phyloP scores from a whole-genome alignment of 768 basidiomycete species.

The Boletus patriciae region DNA sequence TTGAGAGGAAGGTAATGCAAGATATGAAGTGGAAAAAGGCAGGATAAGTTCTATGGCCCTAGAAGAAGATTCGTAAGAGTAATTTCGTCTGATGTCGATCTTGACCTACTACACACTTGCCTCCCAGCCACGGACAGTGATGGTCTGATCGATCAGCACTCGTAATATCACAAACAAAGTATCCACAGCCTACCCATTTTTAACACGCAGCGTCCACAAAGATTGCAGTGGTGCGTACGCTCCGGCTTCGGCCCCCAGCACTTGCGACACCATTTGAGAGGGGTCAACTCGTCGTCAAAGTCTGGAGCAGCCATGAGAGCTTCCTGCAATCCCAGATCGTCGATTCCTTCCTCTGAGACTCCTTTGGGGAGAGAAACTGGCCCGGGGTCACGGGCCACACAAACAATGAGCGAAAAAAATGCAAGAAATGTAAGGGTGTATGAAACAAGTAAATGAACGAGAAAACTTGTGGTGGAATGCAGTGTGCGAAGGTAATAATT shows the following conservation, averaged over 20 bases:
- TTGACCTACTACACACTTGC: constrained; percentile 66
- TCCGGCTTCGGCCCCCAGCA: constrained; percentile 82
- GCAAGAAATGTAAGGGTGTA: constrained; percentile 69
- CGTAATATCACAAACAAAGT: not conserved
- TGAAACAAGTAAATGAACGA: constrained; percentile 54
- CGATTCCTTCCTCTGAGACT: constrained; percentile 28
- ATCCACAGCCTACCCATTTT: constrained; percentile 68
- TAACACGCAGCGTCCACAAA: constrained; percentile 75
- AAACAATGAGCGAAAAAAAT: constrained; percentile 71
- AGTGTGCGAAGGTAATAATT: constrained; percentile 63
- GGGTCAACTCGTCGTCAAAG: constrained; percentile 55
- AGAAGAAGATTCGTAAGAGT: not conserved
- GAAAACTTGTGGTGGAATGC: constrained; percentile 46
- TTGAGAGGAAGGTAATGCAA: constrained; percentile 59
- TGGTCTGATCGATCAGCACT: constrained; percentile 54
- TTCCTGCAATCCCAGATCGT: constrained; percentile 54
- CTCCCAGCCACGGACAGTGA: constrained; percentile 83
- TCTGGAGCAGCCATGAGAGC: constrained; percentile 54
- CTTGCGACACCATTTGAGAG: constrained; percentile 72
- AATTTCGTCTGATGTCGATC: not conserved
- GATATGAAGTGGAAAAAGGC: constrained; percentile 79
- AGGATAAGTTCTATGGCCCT: constrained; percentile 85
- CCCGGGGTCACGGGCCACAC: constrained; percentile 74
- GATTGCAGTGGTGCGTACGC: constrained; percentile 73
- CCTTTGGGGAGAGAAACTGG: constrained; percentile 40